phyloP scores from a whole-genome alignment of 1,139 yeast species.

The Hemisphaericaspora xylanilytica region DNA sequence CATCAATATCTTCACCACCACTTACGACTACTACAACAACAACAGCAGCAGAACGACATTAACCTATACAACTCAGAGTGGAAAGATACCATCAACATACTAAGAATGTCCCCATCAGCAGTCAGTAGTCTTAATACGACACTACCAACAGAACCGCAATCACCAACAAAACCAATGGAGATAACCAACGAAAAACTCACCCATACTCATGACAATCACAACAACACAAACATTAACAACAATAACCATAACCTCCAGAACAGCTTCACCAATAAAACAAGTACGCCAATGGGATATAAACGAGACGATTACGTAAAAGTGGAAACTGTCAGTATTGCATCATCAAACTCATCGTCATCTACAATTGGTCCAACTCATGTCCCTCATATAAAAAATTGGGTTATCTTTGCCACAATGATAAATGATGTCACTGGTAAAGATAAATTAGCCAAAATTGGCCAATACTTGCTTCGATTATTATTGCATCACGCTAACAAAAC shows the following conservation, averaged over 20 bases:
- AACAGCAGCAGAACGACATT: neutral
- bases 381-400: conserved; percentile 21
- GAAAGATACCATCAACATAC: conserved; percentile 23
- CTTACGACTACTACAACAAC: conserved; percentile 8
- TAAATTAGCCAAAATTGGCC: conserved; percentile 62
- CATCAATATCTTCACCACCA: conserved; percentile 13
- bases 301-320: neutral
- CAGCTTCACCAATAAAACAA: neutral
- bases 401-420: conserved; percentile 51
- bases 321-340: conserved; percentile 2
- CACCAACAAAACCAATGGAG: neutral
- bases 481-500: conserved; percentile 47
- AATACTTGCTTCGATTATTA: conserved; percentile 55
- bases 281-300: neutral
- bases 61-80: conserved; percentile 36
- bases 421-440: conserved; percentile 66
- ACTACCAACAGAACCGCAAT: neutral
- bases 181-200: neutral
- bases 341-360: neutral
- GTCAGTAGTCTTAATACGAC: neutral
- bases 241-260: neutral
- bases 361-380: neutral
- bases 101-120: neutral
- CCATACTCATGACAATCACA: conserved; percentile 6
- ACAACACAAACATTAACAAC: neutral